Percentiles rank a stretch among this genome's conserved stretches.
Evolutionary conservation across 129 eudicot genomes (phyloP).

Genomic region (Oenanthe sinensis): DNA sequence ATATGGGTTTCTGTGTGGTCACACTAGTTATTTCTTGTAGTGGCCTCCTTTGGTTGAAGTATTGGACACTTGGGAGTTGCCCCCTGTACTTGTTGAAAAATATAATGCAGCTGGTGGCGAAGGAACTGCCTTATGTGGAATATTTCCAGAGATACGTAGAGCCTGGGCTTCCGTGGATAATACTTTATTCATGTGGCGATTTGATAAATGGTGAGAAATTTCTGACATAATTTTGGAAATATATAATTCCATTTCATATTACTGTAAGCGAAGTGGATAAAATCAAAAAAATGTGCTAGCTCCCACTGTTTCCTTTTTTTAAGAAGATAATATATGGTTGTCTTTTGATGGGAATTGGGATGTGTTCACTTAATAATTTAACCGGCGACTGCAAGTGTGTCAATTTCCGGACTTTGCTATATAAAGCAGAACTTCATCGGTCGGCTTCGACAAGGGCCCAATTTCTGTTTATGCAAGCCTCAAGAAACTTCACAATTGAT

Average conservation of each 20-base stretch:
- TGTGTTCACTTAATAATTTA: not conserved
- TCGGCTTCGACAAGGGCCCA: not conserved
- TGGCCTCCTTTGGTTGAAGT: constrained; percentile 99
- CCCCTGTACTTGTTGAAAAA: constrained; percentile 79
- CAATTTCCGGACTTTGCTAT: not conserved
- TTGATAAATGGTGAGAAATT: constrained; percentile 74
- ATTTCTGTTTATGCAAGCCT: not conserved
- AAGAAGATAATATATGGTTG: not conserved
- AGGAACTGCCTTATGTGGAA: constrained; percentile 97
- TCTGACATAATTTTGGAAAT: not conserved
- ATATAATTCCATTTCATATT: not conserved
- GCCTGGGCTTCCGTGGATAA: constrained; percentile 99
- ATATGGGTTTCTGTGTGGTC: not conserved
- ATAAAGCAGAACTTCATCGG: not conserved
- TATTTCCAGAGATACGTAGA: constrained; percentile 94
- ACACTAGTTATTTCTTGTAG: constrained; percentile 38
- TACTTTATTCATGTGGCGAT: constrained; percentile 89
- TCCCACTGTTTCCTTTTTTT: not conserved
- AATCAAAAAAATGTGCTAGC: not conserved
- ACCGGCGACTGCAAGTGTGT: not conserved
- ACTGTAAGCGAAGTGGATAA: not conserved
- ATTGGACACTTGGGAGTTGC: constrained; percentile 88
- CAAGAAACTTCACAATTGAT: not conserved
- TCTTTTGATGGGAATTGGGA: not conserved
- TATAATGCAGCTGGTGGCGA: constrained; percentile 93